phyloP scores from a whole-genome alignment of 352 stramenopile species.

The Saprolegnia diclina region DNA sequence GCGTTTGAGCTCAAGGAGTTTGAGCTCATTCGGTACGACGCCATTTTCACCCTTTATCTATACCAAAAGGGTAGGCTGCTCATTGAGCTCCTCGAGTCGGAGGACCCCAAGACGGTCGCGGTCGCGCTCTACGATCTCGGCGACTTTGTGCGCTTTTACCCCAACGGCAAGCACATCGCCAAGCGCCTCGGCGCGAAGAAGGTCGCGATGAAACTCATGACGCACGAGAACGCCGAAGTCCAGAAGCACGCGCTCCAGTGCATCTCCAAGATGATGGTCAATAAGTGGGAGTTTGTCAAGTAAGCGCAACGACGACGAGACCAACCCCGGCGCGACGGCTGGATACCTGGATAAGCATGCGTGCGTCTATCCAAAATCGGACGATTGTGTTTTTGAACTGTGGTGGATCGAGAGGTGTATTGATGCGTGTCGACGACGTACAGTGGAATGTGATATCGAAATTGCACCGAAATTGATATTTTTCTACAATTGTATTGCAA shows the following conservation, averaged over 20 bases:
- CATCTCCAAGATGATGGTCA: conserved; percentile 99
- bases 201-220: conserved; percentile 96
- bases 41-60: not conserved
- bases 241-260: conserved; percentile 96
- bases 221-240: conserved; percentile 94
- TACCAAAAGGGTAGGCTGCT: conserved; percentile 63
- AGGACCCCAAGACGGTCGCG: conserved; percentile 91
- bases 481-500: not conserved
- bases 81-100: conserved; percentile 89
- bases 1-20: conserved; percentile 97
- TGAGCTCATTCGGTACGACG: conserved; percentile 72
- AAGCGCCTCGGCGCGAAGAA: conserved; percentile 96
- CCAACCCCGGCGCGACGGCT: too few species aligned
- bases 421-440: not conserved
- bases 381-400: too few species aligned
- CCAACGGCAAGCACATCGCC: conserved; percentile 94
- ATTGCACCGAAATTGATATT: not conserved
- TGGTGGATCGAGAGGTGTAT: too few species aligned
- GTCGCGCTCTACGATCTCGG: conserved; percentile 97
- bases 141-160: conserved; percentile 97
- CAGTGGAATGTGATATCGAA: not conserved
- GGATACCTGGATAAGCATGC: too few species aligned
- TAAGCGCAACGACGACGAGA: conserved; percentile 28
- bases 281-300: conserved; percentile 96
- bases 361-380: too few species aligned